Base-by-base conservation (phyloP, 1,284 basidiomycete species). In the Puccinia novopanici region DNA sequence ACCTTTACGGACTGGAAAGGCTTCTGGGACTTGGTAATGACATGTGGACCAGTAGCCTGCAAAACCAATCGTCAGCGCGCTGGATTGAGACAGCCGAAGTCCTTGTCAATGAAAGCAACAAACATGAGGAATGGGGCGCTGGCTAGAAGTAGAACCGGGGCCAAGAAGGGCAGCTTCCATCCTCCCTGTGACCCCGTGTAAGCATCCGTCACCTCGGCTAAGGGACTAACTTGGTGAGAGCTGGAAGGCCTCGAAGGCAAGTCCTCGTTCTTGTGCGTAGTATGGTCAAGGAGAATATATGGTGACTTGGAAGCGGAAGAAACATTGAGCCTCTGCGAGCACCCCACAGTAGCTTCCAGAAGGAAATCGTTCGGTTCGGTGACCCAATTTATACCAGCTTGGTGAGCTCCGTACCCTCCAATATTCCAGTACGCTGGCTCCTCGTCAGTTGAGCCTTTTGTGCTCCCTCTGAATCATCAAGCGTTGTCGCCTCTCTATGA, bases 191-290 rank as follows among this genome's bases (percentile, higher is more conserved):
- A 48, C 24, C 71, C 79, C 22, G 79, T 80, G 50, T 80, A 80
- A 42, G 79, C 79, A 55, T 80, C 79, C 8, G 79, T 80, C 24
- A 80, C 79, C 45, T 80, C 79, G 24, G 79, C 70, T 48, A 80
- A 67, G 17, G 79, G 79, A 48, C 68, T 73, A 27, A 73, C 59
- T 22, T 63, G 70, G 63, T 45, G 22, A 48, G 63, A 67, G 63
- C 42, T 48, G n/a, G 63, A 67, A 15, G 63, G n/a, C 42, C 6
- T 17, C 1, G 42, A 27, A 67, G 8, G 17, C 37, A 27, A 12
- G 10, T 45, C 10, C 24, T n/a, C 22, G n/a, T 48, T 45, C 40
- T 48, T 24, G 8, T 27, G 59, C 13, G 3, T 34, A 34, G 34
- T 63, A 40, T 24, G 10, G 22, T 27, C 63, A 67, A 42, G 37